phyloP scores from a whole-genome alignment of 371 early-diverging fungal species.

The Mortierella sp. region DNA sequence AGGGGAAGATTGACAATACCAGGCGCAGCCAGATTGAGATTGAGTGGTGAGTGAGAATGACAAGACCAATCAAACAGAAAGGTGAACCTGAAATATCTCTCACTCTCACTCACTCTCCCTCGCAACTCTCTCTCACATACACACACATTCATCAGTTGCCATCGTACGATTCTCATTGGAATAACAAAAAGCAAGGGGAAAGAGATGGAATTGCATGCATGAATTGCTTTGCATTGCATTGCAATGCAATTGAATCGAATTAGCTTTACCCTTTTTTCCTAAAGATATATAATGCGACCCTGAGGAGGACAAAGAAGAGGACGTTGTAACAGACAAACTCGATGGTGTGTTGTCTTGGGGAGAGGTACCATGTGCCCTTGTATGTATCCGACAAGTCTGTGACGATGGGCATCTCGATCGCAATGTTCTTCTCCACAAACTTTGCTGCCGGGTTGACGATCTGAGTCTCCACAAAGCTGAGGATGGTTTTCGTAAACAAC shows the following conservation, averaged over 20 bases:
- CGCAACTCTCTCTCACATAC: too few relatives aligned
- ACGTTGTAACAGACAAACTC: constrained; percentile 56
- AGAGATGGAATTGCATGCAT: not conserved
- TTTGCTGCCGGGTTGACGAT: constrained; percentile 46
- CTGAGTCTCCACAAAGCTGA: constrained; percentile 38
- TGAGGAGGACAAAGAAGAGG: constrained; percentile 47
- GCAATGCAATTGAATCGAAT: not conserved
- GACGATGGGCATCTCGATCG: constrained; percentile 50
- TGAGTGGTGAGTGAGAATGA: too few relatives aligned
- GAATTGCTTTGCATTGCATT: not conserved
- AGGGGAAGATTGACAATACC: too few relatives aligned
- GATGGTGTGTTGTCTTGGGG: constrained; percentile 52
- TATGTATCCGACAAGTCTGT: constrained; percentile 55
- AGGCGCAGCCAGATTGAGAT: too few relatives aligned
- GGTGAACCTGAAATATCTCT: too few relatives aligned
- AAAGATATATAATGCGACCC: constrained; percentile 30
- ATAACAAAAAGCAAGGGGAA: not conserved
- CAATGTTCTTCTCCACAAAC: constrained; percentile 40
- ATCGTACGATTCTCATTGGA: too few relatives aligned
- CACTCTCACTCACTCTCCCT: too few relatives aligned
- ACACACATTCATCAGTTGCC: too few relatives aligned
- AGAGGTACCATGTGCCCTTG: constrained; percentile 57
- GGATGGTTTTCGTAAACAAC: constrained; percentile 20
- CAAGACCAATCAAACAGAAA: too few relatives aligned
- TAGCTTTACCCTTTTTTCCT: constrained; percentile 44